Evolutionary conservation across 331 rosid genomes (phyloP).

Genomic region (Cydonia oblonga): DNA sequence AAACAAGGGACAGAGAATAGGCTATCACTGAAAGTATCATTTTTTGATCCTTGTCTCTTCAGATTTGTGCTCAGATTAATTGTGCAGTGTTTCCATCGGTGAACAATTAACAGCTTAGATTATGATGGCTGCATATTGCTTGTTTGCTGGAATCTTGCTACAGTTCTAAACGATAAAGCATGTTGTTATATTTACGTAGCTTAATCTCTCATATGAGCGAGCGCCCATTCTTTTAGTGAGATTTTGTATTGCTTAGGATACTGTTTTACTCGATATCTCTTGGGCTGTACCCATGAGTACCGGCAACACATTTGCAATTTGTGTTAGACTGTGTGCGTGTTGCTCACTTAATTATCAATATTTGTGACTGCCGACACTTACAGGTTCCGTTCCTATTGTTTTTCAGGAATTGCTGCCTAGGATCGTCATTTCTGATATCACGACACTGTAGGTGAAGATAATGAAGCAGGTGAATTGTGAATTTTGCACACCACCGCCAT

Average conservation of each 20-base stretch:
- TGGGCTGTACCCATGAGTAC: background rate
- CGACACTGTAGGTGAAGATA: slow-evolving; percentile 54
- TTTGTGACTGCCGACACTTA: slow-evolving; percentile 23
- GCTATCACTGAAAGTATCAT: background rate
- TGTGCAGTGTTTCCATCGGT: background rate
- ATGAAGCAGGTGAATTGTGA: slow-evolving; percentile 75
- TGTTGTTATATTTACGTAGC: background rate
- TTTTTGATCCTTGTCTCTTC: background rate
- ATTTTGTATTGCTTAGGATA: background rate
- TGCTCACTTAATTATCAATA: too few relatives aligned
- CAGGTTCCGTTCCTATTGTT: background rate
- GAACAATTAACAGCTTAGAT: background rate
- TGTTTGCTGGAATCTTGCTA: background rate
- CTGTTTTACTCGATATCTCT: background rate
- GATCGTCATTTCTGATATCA: slow-evolving; percentile 36
- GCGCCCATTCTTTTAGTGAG: background rate
- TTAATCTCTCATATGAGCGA: background rate
- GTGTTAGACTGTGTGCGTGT: background rate
- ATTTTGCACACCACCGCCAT: slow-evolving; percentile 51
- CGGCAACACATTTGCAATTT: background rate
- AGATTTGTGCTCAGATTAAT: background rate
- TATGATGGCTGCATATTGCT: background rate
- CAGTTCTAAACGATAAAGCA: background rate
- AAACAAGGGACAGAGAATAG: background rate
- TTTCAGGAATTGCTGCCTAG: slow-evolving; percentile 74